These are phyloP conservation scores for Tuber melanosporum DNA, from an alignment of 495 filamentous ascomycete genomes.

Conservation along the genomic window DNA sequence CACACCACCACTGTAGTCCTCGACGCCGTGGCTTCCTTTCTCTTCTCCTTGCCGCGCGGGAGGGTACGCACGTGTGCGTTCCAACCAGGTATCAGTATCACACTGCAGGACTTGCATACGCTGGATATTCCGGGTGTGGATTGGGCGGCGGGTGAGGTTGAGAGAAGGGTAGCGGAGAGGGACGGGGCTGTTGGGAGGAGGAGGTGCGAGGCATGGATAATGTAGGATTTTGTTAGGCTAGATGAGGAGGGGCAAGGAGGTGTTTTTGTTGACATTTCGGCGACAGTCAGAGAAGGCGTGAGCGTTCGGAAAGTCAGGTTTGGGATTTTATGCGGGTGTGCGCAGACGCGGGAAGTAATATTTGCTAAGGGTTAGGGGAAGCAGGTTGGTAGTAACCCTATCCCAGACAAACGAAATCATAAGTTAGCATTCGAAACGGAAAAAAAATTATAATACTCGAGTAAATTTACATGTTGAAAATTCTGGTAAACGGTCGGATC, in stretches of 20 bases:
- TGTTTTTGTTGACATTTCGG: background rate
- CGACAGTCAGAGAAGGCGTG: background rate
- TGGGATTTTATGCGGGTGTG: background rate
- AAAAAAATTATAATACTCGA: background rate
- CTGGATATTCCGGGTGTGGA: background rate
- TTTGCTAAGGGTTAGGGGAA: background rate
- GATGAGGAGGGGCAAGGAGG: background rate
- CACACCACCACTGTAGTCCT: constrained; percentile 22
- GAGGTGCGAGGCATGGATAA: background rate
- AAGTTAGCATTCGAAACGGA: background rate
- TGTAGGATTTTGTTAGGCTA: background rate
- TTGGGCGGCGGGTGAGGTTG: background rate
- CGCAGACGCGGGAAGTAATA: too few relatives aligned
- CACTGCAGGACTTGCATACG: constrained; percentile 19
- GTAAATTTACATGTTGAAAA: too few relatives aligned
- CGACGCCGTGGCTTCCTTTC: constrained; percentile 48
- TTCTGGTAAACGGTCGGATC: too few relatives aligned
- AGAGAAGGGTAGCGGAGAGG: background rate
- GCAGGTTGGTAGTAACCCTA: background rate
- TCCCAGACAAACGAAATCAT: background rate
- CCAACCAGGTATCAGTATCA: constrained; percentile 22
- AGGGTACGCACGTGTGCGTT: constrained; percentile 23
- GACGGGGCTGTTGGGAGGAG: background rate
- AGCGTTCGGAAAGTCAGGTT: background rate
- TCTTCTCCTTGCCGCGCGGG: constrained; percentile 56